A percentile compares a stretch with the other conserved stretches of the same genome.
Conservation (phyloP, 345 rosid species). For the Noccaea caerulescens region DNA sequence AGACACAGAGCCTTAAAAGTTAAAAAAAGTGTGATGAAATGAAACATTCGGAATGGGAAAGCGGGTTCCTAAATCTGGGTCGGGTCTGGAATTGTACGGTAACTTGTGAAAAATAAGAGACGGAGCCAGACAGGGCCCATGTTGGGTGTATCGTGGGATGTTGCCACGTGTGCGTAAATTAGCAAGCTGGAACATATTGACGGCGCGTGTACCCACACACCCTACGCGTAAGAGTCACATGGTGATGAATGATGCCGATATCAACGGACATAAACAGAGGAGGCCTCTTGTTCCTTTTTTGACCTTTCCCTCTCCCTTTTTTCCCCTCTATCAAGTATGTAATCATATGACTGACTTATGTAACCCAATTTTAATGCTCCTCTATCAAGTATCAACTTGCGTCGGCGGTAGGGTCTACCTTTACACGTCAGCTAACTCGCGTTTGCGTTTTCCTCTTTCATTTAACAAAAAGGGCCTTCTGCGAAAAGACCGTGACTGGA, state of each 20-base stretch:
- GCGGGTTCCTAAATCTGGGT: neutral
- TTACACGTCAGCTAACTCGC: neutral
- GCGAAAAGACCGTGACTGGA: slow-evolving; percentile 23
- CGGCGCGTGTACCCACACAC: slow-evolving; percentile 29
- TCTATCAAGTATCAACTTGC: slow-evolving; percentile 39
- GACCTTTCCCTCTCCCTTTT: neutral
- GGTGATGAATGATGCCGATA: slow-evolving; percentile 22
- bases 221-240: slow-evolving; percentile 8
- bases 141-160: neutral
- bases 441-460: neutral
- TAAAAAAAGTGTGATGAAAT: neutral
- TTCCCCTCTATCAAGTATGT: neutral
- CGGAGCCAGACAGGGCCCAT: slow-evolving; percentile 4
- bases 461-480: neutral
- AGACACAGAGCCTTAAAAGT: slow-evolving; percentile 22
- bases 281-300: slow-evolving; percentile 35
- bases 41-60: neutral
- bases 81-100: neutral
- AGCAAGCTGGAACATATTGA: slow-evolving; percentile 15
- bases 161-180: neutral
- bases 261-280: slow-evolving; percentile 38
- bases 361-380: slow-evolving; percentile 10
- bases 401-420: slow-evolving; percentile 11
- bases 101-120: neutral
- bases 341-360: slow-evolving; percentile 32